A percentile compares a stretch with the other conserved stretches of the same genome.
phyloP scores from a whole-genome alignment of 2,329 filamentous ascomycete genomes.

The Diaporthe longicolla region DNA sequence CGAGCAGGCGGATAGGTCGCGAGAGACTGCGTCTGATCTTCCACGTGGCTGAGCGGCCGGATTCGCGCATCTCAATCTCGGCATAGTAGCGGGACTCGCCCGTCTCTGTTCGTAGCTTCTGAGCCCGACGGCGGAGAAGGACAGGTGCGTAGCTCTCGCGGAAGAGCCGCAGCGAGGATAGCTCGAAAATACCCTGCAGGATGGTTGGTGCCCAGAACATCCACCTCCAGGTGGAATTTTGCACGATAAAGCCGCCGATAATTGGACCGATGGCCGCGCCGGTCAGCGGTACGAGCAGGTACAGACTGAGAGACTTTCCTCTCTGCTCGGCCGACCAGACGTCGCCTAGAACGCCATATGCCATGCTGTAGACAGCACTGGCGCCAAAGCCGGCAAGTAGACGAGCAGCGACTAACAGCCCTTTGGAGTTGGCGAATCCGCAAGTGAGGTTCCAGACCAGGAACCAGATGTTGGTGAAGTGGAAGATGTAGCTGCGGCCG shows the following conservation, averaged over 20 bases:
- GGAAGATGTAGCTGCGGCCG: slow-evolving; percentile 59
- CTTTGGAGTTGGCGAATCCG: slow-evolving; percentile 56
- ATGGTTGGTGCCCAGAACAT: slow-evolving; percentile 61
- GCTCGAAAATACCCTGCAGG: slow-evolving; percentile 55
- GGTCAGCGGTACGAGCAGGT: slow-evolving; percentile 57
- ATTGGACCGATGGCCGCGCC: slow-evolving; percentile 57
- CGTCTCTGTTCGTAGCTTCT: slow-evolving; percentile 21
- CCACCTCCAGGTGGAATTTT: slow-evolving; percentile 58
- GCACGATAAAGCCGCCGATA: slow-evolving; percentile 57
- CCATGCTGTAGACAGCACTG: slow-evolving; percentile 60
- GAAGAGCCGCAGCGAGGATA: slow-evolving; percentile 51
- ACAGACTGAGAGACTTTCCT: slow-evolving; percentile 57
- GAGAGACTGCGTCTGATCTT: slow-evolving; percentile 57
- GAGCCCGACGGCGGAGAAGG: slow-evolving; percentile 48
- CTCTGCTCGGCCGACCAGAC: slow-evolving; percentile 61
- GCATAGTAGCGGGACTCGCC: slow-evolving; percentile 50
- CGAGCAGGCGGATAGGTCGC: slow-evolving; percentile 69
- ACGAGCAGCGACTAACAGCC: slow-evolving; percentile 59
- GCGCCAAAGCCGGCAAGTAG: slow-evolving; percentile 65
- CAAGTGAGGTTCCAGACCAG: slow-evolving; percentile 64
- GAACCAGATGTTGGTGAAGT: slow-evolving; percentile 63
- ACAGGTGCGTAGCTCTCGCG: slow-evolving; percentile 56
- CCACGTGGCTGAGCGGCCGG: slow-evolving; percentile 45
- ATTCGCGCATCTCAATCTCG: slow-evolving; percentile 54
- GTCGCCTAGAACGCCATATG: slow-evolving; percentile 62